These are phyloP conservation scores for Dorcoceras hygrometricum DNA, from an alignment of 257 asterid species.

Conservation along the genomic window DNA sequence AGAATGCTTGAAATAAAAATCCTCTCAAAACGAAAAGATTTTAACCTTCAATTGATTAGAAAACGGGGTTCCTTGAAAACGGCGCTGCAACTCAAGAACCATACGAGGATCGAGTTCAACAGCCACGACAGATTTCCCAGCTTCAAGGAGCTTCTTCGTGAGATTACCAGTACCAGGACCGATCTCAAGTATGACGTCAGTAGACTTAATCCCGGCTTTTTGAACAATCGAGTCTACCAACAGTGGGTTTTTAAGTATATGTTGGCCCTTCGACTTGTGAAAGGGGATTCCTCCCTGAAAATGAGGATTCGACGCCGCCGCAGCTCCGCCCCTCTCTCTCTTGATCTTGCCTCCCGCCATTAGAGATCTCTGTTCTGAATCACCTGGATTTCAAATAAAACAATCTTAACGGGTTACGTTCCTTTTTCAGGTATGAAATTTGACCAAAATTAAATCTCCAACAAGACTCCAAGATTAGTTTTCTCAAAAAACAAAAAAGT, in stretches of 20 bases:
- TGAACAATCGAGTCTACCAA: conserved; percentile 76
- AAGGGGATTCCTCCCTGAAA: conserved; percentile 87
- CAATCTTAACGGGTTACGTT: too few relatives aligned
- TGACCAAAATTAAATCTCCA: background rate
- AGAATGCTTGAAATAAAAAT: background rate
- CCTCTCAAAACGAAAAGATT: background rate
- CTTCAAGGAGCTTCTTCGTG: conserved; percentile 96
- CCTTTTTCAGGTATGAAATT: background rate
- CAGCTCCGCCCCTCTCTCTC: conserved; percentile 49
- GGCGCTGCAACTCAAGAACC: conserved; percentile 89
- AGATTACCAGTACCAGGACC: conserved; percentile 98
- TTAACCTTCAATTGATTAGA: conserved; percentile 61
- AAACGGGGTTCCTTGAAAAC: conserved; percentile 83
- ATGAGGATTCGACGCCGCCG: conserved; percentile 35
- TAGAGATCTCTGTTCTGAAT: background rate
- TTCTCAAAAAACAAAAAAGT: too few relatives aligned
- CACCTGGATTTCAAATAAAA: too few relatives aligned
- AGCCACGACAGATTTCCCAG: conserved; percentile 81
- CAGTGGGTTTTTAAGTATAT: conserved; percentile 81
- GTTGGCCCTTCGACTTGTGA: conserved; percentile 97
- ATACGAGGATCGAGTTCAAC: conserved; percentile 93
- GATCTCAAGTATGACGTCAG: conserved; percentile 82
- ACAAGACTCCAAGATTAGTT: too few relatives aligned
- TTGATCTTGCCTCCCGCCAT: conserved; percentile 97
- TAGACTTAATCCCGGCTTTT: conserved; percentile 85